phyloP scores from a whole-genome alignment of 2,329 filamentous ascomycete species.

The Cladosporium sp. region DNA sequence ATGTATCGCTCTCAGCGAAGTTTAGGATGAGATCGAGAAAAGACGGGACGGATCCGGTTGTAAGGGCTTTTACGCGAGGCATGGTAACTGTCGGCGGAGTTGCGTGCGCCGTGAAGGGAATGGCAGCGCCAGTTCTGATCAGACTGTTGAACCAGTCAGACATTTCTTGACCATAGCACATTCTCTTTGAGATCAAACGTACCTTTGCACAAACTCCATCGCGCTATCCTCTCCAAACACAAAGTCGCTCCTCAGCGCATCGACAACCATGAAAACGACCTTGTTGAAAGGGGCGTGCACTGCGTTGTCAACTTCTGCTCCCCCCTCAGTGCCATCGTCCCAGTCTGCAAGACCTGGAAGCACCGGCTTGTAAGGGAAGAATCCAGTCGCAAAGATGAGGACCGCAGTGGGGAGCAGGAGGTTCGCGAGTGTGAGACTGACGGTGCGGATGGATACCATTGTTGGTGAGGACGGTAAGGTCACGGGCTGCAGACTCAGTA shows the following conservation, averaged over 20 bases:
- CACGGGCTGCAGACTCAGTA: neutral
- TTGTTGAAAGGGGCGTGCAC: conserved; percentile 71
- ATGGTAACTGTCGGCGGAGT: conserved; percentile 97
- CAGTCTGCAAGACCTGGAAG: conserved; percentile 70
- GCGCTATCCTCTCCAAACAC: conserved; percentile 78
- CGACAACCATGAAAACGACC: conserved; percentile 95
- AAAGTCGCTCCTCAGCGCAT: conserved; percentile 92
- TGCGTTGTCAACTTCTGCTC: neutral
- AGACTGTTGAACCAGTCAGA: conserved; percentile 59
- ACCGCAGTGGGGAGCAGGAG: conserved; percentile 67
- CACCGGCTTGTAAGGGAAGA: conserved; percentile 97
- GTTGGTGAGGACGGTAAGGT: too few relatives aligned
- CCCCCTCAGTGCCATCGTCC: conserved; percentile 14
- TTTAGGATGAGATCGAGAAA: conserved; percentile 97
- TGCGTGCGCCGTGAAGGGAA: conserved; percentile 93
- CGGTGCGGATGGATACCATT: conserved; percentile 10
- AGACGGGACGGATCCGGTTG: conserved; percentile 94
- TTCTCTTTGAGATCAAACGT: conserved; percentile 14
- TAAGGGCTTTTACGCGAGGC: conserved; percentile 95
- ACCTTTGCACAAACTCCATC: conserved; percentile 87
- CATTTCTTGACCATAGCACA: neutral
- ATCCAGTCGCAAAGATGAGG: conserved; percentile 74
- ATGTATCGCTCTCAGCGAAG: conserved; percentile 88
- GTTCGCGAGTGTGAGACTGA: conserved; percentile 56
- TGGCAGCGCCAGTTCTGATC: conserved; percentile 74